Conservation (phyloP, 345 rosid species). For the Populus tremula region DNA sequence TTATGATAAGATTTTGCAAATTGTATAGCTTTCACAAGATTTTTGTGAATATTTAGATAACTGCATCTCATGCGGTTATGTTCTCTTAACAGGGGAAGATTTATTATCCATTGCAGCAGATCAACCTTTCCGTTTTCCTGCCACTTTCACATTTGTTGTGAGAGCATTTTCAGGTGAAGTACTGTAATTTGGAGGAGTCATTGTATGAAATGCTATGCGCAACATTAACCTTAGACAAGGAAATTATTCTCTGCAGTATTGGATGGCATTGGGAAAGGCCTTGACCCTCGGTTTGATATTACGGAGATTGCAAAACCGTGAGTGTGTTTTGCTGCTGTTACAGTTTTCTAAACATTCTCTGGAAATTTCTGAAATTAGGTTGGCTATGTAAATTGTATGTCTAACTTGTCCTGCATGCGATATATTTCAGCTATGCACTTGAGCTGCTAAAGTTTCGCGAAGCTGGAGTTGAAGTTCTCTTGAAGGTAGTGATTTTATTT, state of each 20-base stretch:
- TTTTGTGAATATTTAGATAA: background rate
- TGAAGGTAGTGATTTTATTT: slow-evolving; percentile 47
- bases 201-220: slow-evolving; percentile 6
- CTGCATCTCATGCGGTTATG: slow-evolving; percentile 18
- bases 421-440: slow-evolving; percentile 72
- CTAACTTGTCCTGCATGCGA: slow-evolving; percentile 25
- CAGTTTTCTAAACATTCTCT: background rate
- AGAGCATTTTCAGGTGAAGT: slow-evolving; percentile 92
- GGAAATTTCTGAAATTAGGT: background rate
- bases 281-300: slow-evolving; percentile 94
- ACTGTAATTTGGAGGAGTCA: slow-evolving; percentile 4
- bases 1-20: background rate
- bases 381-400: background rate
- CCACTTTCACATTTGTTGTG: slow-evolving; percentile 97
- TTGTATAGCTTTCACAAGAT: background rate
- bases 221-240: slow-evolving; percentile 13
- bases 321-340: slow-evolving; percentile 30
- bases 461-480: slow-evolving; percentile 90
- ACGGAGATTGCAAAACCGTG: slow-evolving; percentile 98
- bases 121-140: slow-evolving; percentile 98
- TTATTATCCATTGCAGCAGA: slow-evolving; percentile 91
- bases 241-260: slow-evolving; percentile 50
- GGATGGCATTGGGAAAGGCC: slow-evolving; percentile 99
- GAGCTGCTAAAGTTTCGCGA: slow-evolving; percentile 85
- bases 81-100: slow-evolving; percentile 78